Percentiles rank a stretch among this genome's conserved stretches.
Evolutionary conservation across 768 basidiomycete genomes (phyloP).

Genomic region (Termitomyces sp.): DNA sequence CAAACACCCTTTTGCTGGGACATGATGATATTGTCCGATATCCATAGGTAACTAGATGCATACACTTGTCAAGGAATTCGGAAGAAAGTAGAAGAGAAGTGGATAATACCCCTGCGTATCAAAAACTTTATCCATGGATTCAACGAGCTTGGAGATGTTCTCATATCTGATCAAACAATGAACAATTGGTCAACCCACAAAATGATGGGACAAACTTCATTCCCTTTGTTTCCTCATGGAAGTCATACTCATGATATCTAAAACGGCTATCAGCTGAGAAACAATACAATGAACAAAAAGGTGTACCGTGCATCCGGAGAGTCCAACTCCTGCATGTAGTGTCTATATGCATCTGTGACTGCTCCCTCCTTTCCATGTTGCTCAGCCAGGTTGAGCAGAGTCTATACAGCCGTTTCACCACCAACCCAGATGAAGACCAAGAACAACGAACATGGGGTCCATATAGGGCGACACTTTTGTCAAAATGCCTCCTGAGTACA

Average conservation of each 20-base stretch:
- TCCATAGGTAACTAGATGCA: slow-evolving; percentile 71
- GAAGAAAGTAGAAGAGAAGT: slow-evolving; percentile 1
- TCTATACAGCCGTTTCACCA: slow-evolving; percentile 37
- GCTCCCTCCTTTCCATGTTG: slow-evolving; percentile 83
- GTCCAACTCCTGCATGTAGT: slow-evolving; percentile 57
- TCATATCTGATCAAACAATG: slow-evolving; percentile 61
- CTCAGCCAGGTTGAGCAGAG: slow-evolving; percentile 87
- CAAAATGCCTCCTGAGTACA: slow-evolving; percentile 72
- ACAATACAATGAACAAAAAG: neutral
- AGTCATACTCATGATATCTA: slow-evolving; percentile 86
- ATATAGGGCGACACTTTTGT: slow-evolving; percentile 60
- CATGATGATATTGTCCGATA: slow-evolving; percentile 63
- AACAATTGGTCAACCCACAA: neutral
- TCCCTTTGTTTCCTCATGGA: slow-evolving; percentile 89
- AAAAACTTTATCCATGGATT: slow-evolving; percentile 68
- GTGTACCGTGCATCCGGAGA: slow-evolving; percentile 56
- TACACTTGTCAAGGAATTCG: slow-evolving; percentile 5
- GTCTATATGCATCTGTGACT: slow-evolving; percentile 75
- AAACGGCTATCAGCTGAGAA: neutral
- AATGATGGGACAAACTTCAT: slow-evolving; percentile 67
- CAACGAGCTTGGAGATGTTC: slow-evolving; percentile 79
- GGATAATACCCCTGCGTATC: slow-evolving; percentile 74
- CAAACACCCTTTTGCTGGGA: slow-evolving; percentile 85
- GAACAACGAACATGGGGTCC: slow-evolving; percentile 65
- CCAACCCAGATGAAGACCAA: neutral